Conservation (phyloP, 208 protist genomes). For the Leishmania aethiopica region DNA sequence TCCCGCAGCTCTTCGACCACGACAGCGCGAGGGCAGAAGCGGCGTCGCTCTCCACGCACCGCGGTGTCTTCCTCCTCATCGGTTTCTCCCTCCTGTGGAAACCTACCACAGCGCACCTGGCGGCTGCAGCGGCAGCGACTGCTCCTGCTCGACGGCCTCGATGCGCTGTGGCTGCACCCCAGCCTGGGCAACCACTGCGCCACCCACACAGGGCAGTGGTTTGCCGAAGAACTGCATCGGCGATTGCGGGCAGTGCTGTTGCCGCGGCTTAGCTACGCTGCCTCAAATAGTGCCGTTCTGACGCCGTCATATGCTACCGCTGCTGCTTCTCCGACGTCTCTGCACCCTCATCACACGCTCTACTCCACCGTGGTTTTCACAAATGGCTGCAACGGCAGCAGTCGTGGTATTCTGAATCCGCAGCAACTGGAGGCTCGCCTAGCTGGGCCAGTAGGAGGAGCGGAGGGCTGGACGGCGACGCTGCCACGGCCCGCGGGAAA, state of each 20-base stretch:
- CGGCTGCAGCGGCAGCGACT: constrained; percentile 28
- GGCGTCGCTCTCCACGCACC: neutral
- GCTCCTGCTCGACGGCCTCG: constrained; percentile 24
- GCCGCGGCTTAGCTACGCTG: constrained; percentile 1
- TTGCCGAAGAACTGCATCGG: constrained; percentile 41
- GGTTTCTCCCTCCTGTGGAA: neutral
- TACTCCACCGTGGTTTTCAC: constrained; percentile 22
- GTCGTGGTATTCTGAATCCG: neutral
- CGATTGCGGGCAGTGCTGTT: constrained; percentile 35
- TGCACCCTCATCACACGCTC: neutral
- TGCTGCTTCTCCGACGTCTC: neutral
- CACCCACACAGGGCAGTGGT: constrained; percentile 41
- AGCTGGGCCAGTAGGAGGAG: neutral
- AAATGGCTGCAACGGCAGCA: constrained; percentile 23
- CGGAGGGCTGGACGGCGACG: neutral
- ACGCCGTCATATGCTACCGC: neutral
- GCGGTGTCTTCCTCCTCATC: neutral
- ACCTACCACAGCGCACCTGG: neutral
- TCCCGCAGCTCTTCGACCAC: neutral
- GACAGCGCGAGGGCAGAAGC: neutral
- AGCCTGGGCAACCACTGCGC: constrained; percentile 22
- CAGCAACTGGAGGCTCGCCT: constrained; percentile 8
- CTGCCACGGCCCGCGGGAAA: constrained; percentile 19
- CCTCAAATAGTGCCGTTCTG: neutral
- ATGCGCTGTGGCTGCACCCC: constrained; percentile 30